Percentiles rank a stretch among this genome's conserved stretches.
Conservation (phyloP, 2,329 filamentous ascomycete genomes). For the Pseudogymnoascus sp. region DNA sequence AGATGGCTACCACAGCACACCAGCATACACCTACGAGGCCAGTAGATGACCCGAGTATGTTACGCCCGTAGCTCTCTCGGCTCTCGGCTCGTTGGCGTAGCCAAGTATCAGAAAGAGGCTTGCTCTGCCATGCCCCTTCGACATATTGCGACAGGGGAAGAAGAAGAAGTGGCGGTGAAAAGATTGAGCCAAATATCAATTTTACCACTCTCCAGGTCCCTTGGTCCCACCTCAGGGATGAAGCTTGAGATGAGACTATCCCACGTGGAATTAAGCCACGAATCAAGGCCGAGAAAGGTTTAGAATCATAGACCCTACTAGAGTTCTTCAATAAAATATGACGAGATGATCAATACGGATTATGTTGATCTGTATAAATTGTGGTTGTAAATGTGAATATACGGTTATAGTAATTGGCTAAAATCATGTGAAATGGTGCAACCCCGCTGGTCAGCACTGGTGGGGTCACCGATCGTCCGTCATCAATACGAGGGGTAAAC, state of each 20-base stretch:
- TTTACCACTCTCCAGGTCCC: background rate
- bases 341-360: background rate
- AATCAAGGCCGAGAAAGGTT: background rate
- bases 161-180: background rate
- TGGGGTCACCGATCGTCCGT: background rate
- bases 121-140: background rate
- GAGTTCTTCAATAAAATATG: background rate
- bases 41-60: no score
- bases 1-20: background rate
- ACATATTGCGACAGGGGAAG: background rate
- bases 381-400: constrained; percentile 6
- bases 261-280: background rate
- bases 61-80: no score
- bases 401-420: background rate
- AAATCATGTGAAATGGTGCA: constrained; percentile 10
- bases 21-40: background rate
- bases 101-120: background rate
- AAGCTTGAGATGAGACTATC: background rate
- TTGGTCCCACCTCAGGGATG: background rate
- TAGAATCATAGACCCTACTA: background rate
- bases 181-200: background rate
- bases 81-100: background rate
- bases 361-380: constrained; percentile 4
- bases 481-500: constrained; percentile 3
- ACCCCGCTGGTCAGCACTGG: constrained; percentile 5